Conservation (phyloP, 2,329 filamentous ascomycete species). For the Verticillium zaregamsianum region DNA sequence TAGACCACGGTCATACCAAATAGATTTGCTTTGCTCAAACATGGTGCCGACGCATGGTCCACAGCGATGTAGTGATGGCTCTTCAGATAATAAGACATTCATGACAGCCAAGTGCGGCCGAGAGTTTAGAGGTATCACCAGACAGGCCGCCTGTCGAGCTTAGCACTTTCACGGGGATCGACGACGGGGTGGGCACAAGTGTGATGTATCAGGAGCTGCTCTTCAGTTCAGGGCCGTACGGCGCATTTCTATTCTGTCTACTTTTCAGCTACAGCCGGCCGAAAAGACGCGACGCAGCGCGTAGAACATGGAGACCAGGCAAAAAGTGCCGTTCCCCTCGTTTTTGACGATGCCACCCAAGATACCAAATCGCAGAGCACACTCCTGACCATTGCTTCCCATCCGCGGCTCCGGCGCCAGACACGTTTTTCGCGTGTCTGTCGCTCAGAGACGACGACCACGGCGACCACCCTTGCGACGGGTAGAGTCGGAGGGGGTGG, state of each 20-base stretch:
- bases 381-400: conserved; percentile 19
- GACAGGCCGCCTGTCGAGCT: too few relatives aligned
- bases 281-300: conserved; percentile 13
- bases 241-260: conserved; percentile 17
- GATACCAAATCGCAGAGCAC: conserved; percentile 43
- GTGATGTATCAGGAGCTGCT: conserved; percentile 12
- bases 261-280: conserved; percentile 13
- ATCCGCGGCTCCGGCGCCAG: not conserved
- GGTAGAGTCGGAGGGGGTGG: conserved; percentile 98
- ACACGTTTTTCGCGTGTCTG: conserved; percentile 17
- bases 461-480: conserved; percentile 99
- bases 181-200: not conserved
- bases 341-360: conserved; percentile 65
- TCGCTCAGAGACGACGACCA: conserved; percentile 97
- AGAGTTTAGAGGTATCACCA: too few relatives aligned
- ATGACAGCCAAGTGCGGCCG: too few relatives aligned
- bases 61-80: too few relatives aligned
- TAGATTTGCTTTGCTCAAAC: not conserved
- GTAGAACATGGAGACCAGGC: conserved; percentile 59
- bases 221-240: conserved; percentile 16
- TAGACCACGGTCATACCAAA: not conserved
- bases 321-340: conserved; percentile 64
- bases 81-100: too few relatives aligned
- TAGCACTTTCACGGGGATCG: not conserved
- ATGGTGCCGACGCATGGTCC: too few relatives aligned